A percentile compares a stretch with the other conserved stretches of the same genome.
phyloP scores from a whole-genome alignment of 2,329 filamentous ascomycete genomes.

The Neoarthrinium moseri region DNA sequence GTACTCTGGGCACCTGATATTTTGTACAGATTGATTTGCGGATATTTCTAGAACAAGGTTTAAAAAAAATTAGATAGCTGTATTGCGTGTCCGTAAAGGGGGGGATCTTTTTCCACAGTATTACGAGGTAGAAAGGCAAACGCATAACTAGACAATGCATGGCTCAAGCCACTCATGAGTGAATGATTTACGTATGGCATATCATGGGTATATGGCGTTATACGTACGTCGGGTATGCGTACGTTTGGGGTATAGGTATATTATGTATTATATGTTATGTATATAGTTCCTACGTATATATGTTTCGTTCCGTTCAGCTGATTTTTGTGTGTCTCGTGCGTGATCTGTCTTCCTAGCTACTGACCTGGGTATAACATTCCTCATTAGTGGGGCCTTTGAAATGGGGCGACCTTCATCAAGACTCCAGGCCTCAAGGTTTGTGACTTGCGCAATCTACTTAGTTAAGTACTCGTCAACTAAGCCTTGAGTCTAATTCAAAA shows the following conservation, averaged over 20 bases:
- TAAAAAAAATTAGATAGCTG: slow-evolving; percentile 19
- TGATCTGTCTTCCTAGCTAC: neutral
- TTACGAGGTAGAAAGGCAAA: slow-evolving; percentile 26
- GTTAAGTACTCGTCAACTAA: no score
- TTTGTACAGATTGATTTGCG: neutral
- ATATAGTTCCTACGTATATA: neutral
- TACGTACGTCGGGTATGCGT: slow-evolving; percentile 16
- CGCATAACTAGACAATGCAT: slow-evolving; percentile 24
- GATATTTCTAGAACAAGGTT: slow-evolving; percentile 13
- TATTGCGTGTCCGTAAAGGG: slow-evolving; percentile 15
- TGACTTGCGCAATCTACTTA: no score
- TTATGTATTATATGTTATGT: slow-evolving; percentile 4
- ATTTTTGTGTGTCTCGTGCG: slow-evolving; percentile 6
- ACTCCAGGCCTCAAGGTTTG: no score
- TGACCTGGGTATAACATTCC: no score
- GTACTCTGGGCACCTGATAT: slow-evolving; percentile 9
- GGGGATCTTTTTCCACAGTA: slow-evolving; percentile 21
- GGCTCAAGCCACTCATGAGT: slow-evolving; percentile 31
- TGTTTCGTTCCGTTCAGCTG: neutral
- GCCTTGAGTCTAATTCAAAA: no score
- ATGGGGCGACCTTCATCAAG: no score
- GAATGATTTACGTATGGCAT: slow-evolving; percentile 24
- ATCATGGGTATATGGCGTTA: slow-evolving; percentile 10
- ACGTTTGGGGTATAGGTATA: slow-evolving; percentile 5
- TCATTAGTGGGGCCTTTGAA: no score